Base-by-base conservation (phyloP, 2,329 filamentous ascomycete genomes). In the Apiospora aurea region DNA sequence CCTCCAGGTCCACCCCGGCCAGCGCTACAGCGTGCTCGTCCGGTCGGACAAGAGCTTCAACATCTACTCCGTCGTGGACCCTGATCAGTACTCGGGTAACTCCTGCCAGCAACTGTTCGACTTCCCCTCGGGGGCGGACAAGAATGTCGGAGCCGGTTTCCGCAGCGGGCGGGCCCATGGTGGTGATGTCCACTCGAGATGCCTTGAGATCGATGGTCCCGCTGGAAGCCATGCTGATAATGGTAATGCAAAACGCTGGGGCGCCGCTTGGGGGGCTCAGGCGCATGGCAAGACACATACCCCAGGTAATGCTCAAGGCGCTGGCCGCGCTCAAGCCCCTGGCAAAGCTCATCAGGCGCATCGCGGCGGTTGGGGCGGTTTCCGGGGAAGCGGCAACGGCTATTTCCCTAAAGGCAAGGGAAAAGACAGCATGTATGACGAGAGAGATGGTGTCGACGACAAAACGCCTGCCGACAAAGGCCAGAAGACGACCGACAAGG, bases 21-120 rank as follows among this genome's bases (percentile, higher is more conserved):
- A 70, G 53, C 69, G 69, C 24, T 70, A 70, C 57, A 70, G 69
- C 18, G 51, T 70, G 16, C 43, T 70, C 41, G 24, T 70, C 57
- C 46, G 38, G 4, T 29, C 51, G 24, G 41, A 44, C 38, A 70
- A 49, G 41, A 70, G 53, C 16, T 70, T 70, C 57, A 53, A 64
- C 34, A 43, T 70, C 16, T 29, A 66, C 53, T 44, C 69, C 18
- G 69, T 70, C 41, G 2, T 70, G n/a, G 69, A 70, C 29, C 69
- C 69, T 18, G 51, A 66, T 24, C 53, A 70, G 44, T 70, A 70
- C 29, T 70, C 69, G 7, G 57, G 51, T 41, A 70, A 70, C 53
- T 64, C 51, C 24, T 70, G 69, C 26, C 69, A 70, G 53, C 24
- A 70, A 24, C 13, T 70, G 69, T 66, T 41, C 41, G 14, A n/a